A percentile compares a stretch with the other conserved stretches of the same genome.
These are phyloP conservation scores for Circinella umbellata DNA, from an alignment of 371 early-diverging fungal genomes.

Conservation along the genomic window DNA sequence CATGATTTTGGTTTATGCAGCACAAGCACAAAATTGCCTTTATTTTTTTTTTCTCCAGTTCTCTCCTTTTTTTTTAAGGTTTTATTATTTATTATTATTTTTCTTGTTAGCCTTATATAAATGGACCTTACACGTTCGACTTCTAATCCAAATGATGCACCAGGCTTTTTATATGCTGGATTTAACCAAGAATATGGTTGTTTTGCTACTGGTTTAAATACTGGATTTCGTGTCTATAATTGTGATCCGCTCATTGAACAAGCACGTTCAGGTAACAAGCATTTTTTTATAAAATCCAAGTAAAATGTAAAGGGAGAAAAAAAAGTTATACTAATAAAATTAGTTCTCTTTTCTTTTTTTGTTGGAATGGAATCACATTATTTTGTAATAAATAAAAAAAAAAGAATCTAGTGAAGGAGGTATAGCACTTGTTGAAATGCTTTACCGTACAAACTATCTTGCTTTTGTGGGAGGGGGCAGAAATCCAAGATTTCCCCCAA, in stretches of 20 bases:
- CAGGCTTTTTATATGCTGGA: constrained; percentile 66
- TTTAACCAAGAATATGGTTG: constrained; percentile 91
- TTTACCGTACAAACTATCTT: constrained; percentile 91
- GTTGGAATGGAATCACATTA: not conserved
- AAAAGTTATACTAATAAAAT: too few species aligned
- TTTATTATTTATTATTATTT: not conserved
- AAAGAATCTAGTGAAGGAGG: constrained; percentile 87
- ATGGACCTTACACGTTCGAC: constrained; percentile 67
- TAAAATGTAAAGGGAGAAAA: not conserved
- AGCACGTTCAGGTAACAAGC: constrained; percentile 68
- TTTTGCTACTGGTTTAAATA: constrained; percentile 90
- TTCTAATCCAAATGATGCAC: constrained; percentile 55
- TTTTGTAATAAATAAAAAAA: not conserved
- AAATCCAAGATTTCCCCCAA: constrained; percentile 85
- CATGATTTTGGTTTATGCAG: constrained; percentile 6
- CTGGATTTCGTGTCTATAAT: constrained; percentile 92
- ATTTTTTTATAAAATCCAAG: not conserved
- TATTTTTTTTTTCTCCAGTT: not conserved
- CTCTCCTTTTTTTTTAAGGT: not conserved
- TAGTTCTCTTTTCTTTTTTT: too few species aligned
- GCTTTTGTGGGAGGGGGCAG: constrained; percentile 96
- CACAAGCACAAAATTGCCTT: constrained; percentile 2
- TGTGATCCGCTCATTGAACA: constrained; percentile 90
- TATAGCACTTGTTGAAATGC: constrained; percentile 93
- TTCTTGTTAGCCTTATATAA: not conserved